Base-by-base conservation (phyloP, 495 filamentous ascomycete species). In the Xylaria sp. region DNA sequence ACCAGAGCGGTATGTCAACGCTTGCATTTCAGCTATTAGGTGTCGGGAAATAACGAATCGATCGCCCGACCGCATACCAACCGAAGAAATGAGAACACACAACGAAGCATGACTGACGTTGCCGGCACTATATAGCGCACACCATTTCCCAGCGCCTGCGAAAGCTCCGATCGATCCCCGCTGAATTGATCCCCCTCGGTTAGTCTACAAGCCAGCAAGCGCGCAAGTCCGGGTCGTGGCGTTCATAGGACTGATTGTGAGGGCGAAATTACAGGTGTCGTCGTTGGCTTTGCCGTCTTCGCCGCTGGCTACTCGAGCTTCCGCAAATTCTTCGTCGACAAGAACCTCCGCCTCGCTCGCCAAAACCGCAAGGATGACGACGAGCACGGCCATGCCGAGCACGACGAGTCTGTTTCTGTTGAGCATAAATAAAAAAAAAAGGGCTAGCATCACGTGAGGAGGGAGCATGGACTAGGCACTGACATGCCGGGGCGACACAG, bases 71-170 rank as follows among this genome's bases (percentile, higher is more conserved):
- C 43, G 1, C 19, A 50, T 26, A 37, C 43, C 29, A n/a, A 35
- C 24, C 57, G 17, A 48, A 29, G 19, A 69, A 0, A 52, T 21
- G 46, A 70, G 43, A 7, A 52, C 21, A 7, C 2, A 33, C 5
- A 12, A 33, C 31, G 57, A 53, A 43, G 24, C 8, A 17, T 50
- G 4, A 63, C 68, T 70, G 37, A 70, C 61, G 33, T 55, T 53
- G 24, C 26, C 17, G 58, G 59, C 6, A 61, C 65, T 37, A 71
- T 48, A 73, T 76, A 99, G 96, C 93, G 79, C 96, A 98, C 86
- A 98, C 96, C 70, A 91, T 99, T 84, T 98, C 96, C 58, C 96
- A 99, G 85, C 92, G 97, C 75, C 86, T 99, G 71, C 91, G 96
- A 76, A 88, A 86, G 72, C 83, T 98, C 71, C 93, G 92, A 88